Evolutionary conservation across 2,329 filamentous ascomycete genomes (phyloP).

Genomic region (Colletotrichum sojae): DNA sequence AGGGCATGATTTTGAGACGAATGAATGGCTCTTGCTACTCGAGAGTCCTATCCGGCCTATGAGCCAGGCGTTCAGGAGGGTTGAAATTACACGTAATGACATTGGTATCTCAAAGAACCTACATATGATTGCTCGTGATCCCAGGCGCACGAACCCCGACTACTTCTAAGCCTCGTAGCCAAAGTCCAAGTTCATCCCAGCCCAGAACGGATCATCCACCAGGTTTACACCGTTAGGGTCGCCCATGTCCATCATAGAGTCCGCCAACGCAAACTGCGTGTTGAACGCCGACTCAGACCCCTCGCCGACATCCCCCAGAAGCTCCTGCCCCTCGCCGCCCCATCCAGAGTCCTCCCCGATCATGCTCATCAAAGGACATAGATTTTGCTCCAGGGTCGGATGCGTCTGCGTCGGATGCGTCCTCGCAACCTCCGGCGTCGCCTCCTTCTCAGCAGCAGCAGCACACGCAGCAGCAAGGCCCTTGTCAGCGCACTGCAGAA

Average conservation of each 20-base stretch:
- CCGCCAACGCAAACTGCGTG: slow-evolving; percentile 30
- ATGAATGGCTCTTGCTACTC: not conserved
- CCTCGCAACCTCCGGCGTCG: not conserved
- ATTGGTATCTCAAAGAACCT: too few relatives aligned
- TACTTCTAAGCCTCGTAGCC: slow-evolving; percentile 14
- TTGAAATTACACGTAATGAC: not conserved
- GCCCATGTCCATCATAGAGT: slow-evolving; percentile 21
- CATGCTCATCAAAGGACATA: slow-evolving; percentile 34
- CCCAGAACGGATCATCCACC: slow-evolving; percentile 36
- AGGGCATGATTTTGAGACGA: not conserved
- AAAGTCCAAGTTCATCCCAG: slow-evolving; percentile 23
- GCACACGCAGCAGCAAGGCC: not conserved
- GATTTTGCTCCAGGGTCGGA: slow-evolving; percentile 26
- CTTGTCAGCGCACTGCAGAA: slow-evolving; percentile 15
- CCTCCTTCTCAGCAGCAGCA: not conserved
- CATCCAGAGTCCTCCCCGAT: slow-evolving; percentile 18
- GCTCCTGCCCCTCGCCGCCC: slow-evolving; percentile 2
- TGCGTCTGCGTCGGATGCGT: slow-evolving; percentile 18
- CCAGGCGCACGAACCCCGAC: not conserved
- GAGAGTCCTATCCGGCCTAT: not conserved
- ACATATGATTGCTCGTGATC: not conserved
- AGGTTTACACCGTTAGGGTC: not conserved
- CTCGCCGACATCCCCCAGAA: not conserved
- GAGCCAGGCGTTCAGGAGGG: not conserved
- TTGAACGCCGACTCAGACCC: slow-evolving; percentile 31